A percentile compares a stretch with the other conserved stretches of the same genome.
Evolutionary conservation across 441 rosid genomes (phyloP).

Genomic region (Adansonia gregorii): DNA sequence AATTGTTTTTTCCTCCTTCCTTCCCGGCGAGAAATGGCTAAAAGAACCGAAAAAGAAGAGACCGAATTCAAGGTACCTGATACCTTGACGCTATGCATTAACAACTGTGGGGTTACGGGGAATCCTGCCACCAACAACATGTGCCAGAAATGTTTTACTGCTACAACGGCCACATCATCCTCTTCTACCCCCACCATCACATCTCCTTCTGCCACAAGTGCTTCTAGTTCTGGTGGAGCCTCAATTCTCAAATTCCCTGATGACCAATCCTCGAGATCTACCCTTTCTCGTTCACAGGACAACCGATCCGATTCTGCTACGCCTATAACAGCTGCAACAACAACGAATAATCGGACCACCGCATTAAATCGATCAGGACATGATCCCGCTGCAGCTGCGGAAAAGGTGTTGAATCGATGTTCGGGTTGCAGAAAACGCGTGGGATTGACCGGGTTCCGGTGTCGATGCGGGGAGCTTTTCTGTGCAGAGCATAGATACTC

Average conservation of each 20-base stretch:
- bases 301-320: background rate
- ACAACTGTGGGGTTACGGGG: slow-evolving; percentile 83
- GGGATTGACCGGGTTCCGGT: slow-evolving; percentile 92
- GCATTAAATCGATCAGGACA: slow-evolving; percentile 32
- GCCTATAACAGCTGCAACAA: slow-evolving; percentile 2
- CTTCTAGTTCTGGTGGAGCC: background rate
- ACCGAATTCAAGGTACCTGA: slow-evolving; percentile 95
- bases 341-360: slow-evolving; percentile 27
- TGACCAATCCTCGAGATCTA: slow-evolving; percentile 1
- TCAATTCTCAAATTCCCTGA: background rate
- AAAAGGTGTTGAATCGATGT: slow-evolving; percentile 76
- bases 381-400: slow-evolving; percentile 34
- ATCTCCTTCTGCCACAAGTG: background rate
- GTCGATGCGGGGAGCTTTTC: slow-evolving; percentile 93
- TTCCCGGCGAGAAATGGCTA: slow-evolving; percentile 57
- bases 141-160: slow-evolving; percentile 95
- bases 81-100: slow-evolving; percentile 61
- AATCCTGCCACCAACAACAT: slow-evolving; percentile 89
- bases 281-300: background rate
- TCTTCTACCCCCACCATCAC: background rate
- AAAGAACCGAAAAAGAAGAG: slow-evolving; percentile 90
- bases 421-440: slow-evolving; percentile 83
- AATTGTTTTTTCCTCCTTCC: background rate
- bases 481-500: slow-evolving; percentile 92
- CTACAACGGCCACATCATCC: slow-evolving; percentile 48